These are phyloP conservation scores for Exophiala xenobiotica DNA, from an alignment of 2,329 filamentous ascomycete genomes.

Conservation along the genomic window DNA sequence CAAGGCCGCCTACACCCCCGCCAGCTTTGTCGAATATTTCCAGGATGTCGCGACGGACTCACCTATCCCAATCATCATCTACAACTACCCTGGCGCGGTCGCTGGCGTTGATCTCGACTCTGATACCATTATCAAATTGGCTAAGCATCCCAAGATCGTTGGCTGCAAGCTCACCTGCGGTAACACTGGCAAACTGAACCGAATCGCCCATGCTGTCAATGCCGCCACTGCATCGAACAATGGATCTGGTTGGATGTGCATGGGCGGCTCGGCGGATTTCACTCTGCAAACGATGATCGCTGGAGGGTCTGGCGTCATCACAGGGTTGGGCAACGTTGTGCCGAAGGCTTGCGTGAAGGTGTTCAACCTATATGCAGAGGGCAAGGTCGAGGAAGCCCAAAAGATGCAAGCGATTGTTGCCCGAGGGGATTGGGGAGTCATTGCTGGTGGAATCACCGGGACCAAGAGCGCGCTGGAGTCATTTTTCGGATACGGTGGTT, in stretches of 20 bases:
- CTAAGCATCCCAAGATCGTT: constrained; percentile 63
- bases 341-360: constrained; percentile 65
- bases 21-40: constrained; percentile 64
- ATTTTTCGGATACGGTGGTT: constrained; percentile 65
- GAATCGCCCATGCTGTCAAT: constrained; percentile 54
- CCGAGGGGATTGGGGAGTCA: constrained; percentile 67
- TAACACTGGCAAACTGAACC: constrained; percentile 69
- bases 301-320: constrained; percentile 70
- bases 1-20: constrained; percentile 62
- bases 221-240: constrained; percentile 41
- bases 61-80: constrained; percentile 65
- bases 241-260: constrained; percentile 67
- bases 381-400: constrained; percentile 60
- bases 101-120: constrained; percentile 68
- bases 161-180: constrained; percentile 72
- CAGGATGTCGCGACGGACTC: constrained; percentile 60
- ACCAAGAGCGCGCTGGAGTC: constrained; percentile 65
- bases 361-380: constrained; percentile 59
- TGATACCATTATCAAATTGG: constrained; percentile 60
- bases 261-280: constrained; percentile 73
- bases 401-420: constrained; percentile 66
- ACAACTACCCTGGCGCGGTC: constrained; percentile 70
- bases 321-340: constrained; percentile 68
- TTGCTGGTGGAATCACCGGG: constrained; percentile 66
- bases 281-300: constrained; percentile 68